Evolutionary conservation across 176 grass and related monocot genomes (phyloP).

Genomic region (Paspalum notatum): DNA sequence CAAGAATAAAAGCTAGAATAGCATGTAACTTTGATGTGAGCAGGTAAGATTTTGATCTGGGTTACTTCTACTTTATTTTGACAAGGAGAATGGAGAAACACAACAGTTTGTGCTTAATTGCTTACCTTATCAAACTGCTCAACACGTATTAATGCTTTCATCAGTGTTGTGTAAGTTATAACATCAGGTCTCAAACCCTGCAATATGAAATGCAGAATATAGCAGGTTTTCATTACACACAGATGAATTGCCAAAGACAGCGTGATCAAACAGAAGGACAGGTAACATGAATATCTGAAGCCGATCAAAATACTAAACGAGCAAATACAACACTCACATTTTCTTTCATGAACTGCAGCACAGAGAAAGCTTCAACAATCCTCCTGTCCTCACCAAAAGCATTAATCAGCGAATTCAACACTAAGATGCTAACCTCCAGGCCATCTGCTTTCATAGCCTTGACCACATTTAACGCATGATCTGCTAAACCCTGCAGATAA

Average conservation of each 20-base stretch:
- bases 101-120: constrained; percentile 45
- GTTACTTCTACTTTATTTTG: background rate
- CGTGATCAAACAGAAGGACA: background rate
- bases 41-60: constrained; percentile 18
- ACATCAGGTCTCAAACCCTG: constrained; percentile 92
- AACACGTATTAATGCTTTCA: constrained; percentile 97
- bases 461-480: constrained; percentile 90
- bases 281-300: constrained; percentile 25
- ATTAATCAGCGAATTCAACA: constrained; percentile 94
- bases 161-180: constrained; percentile 97
- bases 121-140: constrained; percentile 94
- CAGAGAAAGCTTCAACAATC: constrained; percentile 89
- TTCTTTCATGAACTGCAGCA: constrained; percentile 95
- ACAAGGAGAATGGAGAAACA: background rate
- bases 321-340: constrained; percentile 60
- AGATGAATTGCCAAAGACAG: constrained; percentile 11
- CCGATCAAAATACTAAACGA: constrained; percentile 20
- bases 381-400: constrained; percentile 97
- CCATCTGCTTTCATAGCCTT: constrained; percentile 95
- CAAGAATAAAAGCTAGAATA: constrained; percentile 15
- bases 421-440: constrained; percentile 73
- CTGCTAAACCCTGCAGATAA: constrained; percentile 77
- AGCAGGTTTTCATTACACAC: background rate
- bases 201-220: constrained; percentile 37
- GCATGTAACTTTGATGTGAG: background rate